Evolutionary conservation across 192 early-diverging fungal genomes (phyloP).

Genomic region (Geranomyces michiganensis): DNA sequence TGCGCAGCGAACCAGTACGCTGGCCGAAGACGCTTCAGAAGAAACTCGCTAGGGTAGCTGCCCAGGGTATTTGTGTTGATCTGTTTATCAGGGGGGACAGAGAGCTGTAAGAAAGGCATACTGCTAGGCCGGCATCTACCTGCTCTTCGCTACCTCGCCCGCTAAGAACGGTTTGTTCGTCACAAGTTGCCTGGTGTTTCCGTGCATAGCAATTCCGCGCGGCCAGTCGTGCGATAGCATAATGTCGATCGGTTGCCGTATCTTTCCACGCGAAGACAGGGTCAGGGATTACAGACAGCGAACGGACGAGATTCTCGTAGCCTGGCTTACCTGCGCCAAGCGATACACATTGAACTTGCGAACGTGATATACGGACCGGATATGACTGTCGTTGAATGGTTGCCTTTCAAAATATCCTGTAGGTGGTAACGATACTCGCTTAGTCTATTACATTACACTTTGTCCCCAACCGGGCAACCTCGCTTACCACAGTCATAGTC

Average conservation of each 20-base stretch:
- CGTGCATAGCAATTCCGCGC: slow-evolving; percentile 76
- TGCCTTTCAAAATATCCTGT: slow-evolving; percentile 74
- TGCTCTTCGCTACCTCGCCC: slow-evolving; percentile 59
- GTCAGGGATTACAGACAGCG: neutral
- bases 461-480: neutral
- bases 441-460: too few relatives aligned
- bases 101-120: neutral
- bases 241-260: slow-evolving; percentile 78
- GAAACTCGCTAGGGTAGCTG: slow-evolving; percentile 66
- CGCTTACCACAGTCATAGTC: slow-evolving; percentile 48
- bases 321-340: slow-evolving; percentile 71
- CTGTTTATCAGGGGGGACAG: slow-evolving; percentile 40
- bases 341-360: slow-evolving; percentile 82
- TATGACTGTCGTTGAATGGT: slow-evolving; percentile 71
- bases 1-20: slow-evolving; percentile 95
- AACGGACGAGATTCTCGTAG: too few relatives aligned
- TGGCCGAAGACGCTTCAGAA: slow-evolving; percentile 79
- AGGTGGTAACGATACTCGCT: too few relatives aligned
- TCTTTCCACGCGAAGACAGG: slow-evolving; percentile 47
- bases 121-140: neutral
- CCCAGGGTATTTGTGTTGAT: slow-evolving; percentile 74
- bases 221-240: slow-evolving; percentile 99
- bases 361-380: slow-evolving; percentile 83
- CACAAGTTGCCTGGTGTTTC: slow-evolving; percentile 67
- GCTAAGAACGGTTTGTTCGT: slow-evolving; percentile 72